Evolutionary conservation across 2,329 filamentous ascomycete species (phyloP), one percentile per base, ranked within the genome.

Genomic region (Magnaporthiopsis incrustans): DNA sequence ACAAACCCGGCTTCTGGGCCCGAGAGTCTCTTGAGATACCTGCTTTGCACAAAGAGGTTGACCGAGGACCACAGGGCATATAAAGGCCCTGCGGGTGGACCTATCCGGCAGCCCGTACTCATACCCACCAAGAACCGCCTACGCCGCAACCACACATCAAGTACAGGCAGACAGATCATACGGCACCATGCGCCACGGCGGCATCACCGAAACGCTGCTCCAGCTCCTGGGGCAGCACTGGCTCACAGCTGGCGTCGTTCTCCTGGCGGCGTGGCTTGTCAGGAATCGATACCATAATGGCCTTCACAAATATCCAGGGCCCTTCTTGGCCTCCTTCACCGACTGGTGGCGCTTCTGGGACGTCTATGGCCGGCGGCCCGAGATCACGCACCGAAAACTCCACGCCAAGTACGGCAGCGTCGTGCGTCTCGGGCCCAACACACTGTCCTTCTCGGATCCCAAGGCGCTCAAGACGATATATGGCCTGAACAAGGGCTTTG

Each of bases 401-500:
- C 91, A 95, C 72, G 80, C 81, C 18, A 82, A 90, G 69, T 81
- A 91, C 76, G 91, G 91, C 60, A 85, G 89, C 70, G 80, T 94
- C 3, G 89, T 95, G 1, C 82, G 91, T 1, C 76, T 92, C 4
- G 91, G 90, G 0, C 91, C 91, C 1, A 92, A 92, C 67, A 78
- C 79, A 0, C 75, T 95, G 1, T 91, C 89, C 0, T 92, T 95
- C 70, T 83, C 88, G 3, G 84, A 91, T 68, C 89, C 91, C 0
- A 84, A 83, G 65, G 89, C 89, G 0, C 79, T 94, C 68, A 90
- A 90, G 75, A 78, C 79, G 14, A 93, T 95, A 59, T 96, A 95
- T 73, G 90, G 90, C 0, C 75, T 94, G 58, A 94, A 93, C 73
- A 93, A 93, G 74, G 89, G 90, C 0, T 89, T 92, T 69, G 77